Base-by-base conservation (phyloP, 176 grass and related monocot species). In the Puya raimondii region DNA sequence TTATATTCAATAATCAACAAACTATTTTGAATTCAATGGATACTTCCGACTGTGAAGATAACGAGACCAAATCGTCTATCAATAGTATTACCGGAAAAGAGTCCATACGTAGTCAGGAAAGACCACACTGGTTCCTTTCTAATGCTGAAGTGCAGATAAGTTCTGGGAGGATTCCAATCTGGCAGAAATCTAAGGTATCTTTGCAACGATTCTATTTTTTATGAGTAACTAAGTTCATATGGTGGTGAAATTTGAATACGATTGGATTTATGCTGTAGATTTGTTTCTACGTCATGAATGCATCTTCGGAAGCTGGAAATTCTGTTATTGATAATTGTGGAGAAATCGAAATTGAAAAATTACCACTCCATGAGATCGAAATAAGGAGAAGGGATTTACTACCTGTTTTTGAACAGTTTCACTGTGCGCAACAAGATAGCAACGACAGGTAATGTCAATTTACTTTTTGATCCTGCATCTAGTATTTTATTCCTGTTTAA, bases 161-260 rank as follows among this genome's bases (percentile, higher is more conserved):
- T 70, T 86, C 87, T 1, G 88, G 85, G 69, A 79, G 80, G 56
- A 91, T 99, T 76, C 95, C 95, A 70, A 82, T 99, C 48, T 99
- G 95, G 95, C 90, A 99, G 85, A 99, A 94, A 88, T 88, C 90
- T 70, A 94, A 99, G 95, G 95, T 99, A 74, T 25, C 13, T 6
- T 70, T 23, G n/a, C 47, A 68, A 18, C 51, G 42, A 68, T 76
- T 80, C n/a, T 80, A 74, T 59, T 56, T 13, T 56, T 20, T 20
- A 21, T 20, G 8, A 18, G 17, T 22, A 61, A 7, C 56, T 61
- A 3, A 20, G 56, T 9, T 18, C 21, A n/a, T 10, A 61, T 7
- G 52, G 7, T 14, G n/a, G 23, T 79, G 47, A 23, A 14, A 68
- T 66, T 66, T 70, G 21, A 80, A 25, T 64, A 21, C 66, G 13